These are phyloP conservation scores for Geotrichum ghanense DNA, from an alignment of 805 yeast species.

Conservation along the genomic window DNA sequence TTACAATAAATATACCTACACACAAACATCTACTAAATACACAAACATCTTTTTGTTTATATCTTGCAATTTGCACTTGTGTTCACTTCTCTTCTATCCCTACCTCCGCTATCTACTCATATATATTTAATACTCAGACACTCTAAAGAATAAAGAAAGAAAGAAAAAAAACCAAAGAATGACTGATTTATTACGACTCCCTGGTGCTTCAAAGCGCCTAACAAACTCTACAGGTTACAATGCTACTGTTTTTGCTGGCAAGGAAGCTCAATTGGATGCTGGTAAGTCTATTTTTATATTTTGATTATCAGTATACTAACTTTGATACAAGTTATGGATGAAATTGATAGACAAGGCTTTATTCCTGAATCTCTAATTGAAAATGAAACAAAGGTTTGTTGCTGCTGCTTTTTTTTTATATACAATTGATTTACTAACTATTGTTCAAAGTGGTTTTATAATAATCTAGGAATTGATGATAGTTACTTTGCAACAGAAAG, in stretches of 20 bases:
- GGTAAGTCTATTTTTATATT: constrained; percentile 13
- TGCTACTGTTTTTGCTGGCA: constrained; percentile 65
- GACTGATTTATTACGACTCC: background rate
- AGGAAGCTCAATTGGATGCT: constrained; percentile 62
- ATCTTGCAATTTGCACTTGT: too few relatives aligned
- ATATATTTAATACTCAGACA: too few relatives aligned
- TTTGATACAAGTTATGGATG: constrained; percentile 67
- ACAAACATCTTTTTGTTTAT: too few relatives aligned
- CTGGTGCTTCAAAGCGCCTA: background rate
- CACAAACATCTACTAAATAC: too few relatives aligned
- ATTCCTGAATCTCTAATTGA: constrained; percentile 83
- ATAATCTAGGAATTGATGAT: constrained; percentile 79
- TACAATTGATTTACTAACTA: background rate
- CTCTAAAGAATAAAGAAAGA: too few relatives aligned
- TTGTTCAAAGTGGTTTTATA: constrained; percentile 62
- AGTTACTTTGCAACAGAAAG: constrained; percentile 82
- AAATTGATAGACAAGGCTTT: constrained; percentile 71
- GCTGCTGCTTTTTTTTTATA: background rate
- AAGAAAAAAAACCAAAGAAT: too few relatives aligned
- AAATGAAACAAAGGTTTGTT: constrained; percentile 48
- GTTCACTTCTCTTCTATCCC: too few relatives aligned
- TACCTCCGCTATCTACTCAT: too few relatives aligned
- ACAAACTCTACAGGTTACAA: constrained; percentile 45
- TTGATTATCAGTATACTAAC: constrained; percentile 4
- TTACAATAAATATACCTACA: too few relatives aligned